Base-by-base conservation (phyloP, 768 basidiomycete species). In the Boletus tomentosulus region DNA sequence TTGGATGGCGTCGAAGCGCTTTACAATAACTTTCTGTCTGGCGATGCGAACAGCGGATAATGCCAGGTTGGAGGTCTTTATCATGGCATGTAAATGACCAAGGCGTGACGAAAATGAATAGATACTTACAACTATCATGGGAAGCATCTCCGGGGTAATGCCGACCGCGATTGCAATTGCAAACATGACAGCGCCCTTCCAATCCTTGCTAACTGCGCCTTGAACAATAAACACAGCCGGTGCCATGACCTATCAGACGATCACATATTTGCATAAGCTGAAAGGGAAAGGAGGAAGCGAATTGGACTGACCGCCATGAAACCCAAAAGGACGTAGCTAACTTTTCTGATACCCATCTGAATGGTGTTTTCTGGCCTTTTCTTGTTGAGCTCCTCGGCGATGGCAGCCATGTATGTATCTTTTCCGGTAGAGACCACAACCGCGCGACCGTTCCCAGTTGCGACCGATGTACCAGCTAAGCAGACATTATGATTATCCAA, bases 1-100 rank as follows among this genome's bases (percentile, higher is more conserved):
- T 62, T 86, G 83, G 56, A 86, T 73, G 13, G 84, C 82, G 57
- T 85, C 83, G 56, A 86, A 76, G 50, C 81, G 77, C 33, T 83
- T 75, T 15, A 85, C 82, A 52, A 86, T 78, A 33, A 84, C 84
- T 56, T 84, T 76, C 61, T 82, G 72, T 42, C 67, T 73, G 3
- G 81, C 81, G 65, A 85, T 80, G 49, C 77, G 76, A 48, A 75
- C 71, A 2, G 80, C 80, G 0, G 82, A 82, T 25, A 80, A 74
- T 7, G 83, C 80, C 67, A 85, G 73, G 12, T 83, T 85, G 41
- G 84, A 73, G 3, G 81, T 79, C 60, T 84, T 68, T 34, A 80
- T 75, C 11, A 76, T 78, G 49, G 76, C 70, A 16, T 24, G 16
- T 58, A 22, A 55, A 37, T 3, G 6, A 51, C 31, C 3, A 52